phyloP scores from a whole-genome alignment of 2,329 filamentous ascomycete species.

The Scytalidium lignicola region DNA sequence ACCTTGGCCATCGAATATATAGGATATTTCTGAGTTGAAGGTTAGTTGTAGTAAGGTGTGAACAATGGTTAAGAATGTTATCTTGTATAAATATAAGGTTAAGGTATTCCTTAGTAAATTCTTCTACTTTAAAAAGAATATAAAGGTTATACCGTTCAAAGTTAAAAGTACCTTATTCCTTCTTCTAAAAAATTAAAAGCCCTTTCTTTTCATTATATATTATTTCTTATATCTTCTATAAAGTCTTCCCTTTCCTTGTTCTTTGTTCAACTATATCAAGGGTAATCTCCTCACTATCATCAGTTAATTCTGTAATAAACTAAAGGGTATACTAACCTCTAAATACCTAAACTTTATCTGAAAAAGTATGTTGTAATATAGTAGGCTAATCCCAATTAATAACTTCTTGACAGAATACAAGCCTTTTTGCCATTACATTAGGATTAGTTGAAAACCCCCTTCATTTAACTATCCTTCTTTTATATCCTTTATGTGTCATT shows the following conservation, averaged over 20 bases:
- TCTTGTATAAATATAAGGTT: constrained; percentile 6
- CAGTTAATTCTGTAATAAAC: constrained; percentile 3
- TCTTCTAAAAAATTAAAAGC: constrained; percentile 5
- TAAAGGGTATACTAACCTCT: constrained; percentile 1
- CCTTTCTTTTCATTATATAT: constrained; percentile 4
- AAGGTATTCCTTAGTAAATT: too few species aligned
- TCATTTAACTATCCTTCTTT: constrained; percentile 26
- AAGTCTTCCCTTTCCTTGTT: constrained; percentile 6
- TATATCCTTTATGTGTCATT: constrained; percentile 12
- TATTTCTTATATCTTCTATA: constrained; percentile 7
- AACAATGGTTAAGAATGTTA: constrained; percentile 1
- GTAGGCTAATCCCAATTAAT: constrained; percentile 1
- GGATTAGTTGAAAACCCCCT: constrained; percentile 6
- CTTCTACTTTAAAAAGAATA: neutral
- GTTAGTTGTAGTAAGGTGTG: neutral
- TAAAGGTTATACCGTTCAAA: constrained; percentile 1
- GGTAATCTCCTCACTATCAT: neutral
- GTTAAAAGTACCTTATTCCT: constrained; percentile 7
- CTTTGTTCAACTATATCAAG: neutral
- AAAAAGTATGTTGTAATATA: constrained; percentile 5
- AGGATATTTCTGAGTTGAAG: neutral
- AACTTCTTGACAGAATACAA: constrained; percentile 1
- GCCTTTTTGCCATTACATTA: neutral
- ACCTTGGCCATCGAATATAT: constrained; percentile 3
- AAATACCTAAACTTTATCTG: constrained; percentile 6